Evolutionary conservation across 768 basidiomycete genomes (phyloP), one percentile per base, ranked within the genome.

Genomic region (Naganishia antarctica): DNA sequence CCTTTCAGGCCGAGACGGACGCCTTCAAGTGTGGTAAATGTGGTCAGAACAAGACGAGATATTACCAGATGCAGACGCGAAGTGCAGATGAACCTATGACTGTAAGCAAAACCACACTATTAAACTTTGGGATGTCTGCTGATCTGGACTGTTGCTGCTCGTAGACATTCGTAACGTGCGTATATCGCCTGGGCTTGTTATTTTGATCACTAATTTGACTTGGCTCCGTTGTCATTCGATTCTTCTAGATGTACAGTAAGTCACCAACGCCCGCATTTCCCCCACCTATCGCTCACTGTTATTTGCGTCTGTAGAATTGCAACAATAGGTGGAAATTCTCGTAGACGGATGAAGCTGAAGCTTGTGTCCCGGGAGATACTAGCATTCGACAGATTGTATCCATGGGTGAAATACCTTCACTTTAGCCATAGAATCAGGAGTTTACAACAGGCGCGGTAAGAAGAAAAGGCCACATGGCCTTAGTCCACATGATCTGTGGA

Each of bases 51-150:
- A 78, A 78, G 61, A 78, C 90, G 71, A 84, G 87, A 47, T 97
- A 96, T 72, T 87, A 90, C 69, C 92, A 98, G 80, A 90, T 91
- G 71, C 96, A 99, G 76, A 99, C 96, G 8, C 84, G 96, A 61
- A 91, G 90, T 73, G 94, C 96, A 8, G 96, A 98, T 80, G 96
- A 97, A 79, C 93, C 94, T 25, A 97, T 98, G 93, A 97, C 94
- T 2, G 62, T 63, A 31, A 44, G 50, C 21, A n/a, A n/a, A n/a
- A n/a, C n/a, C n/a, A n/a, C n/a, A n/a, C n/a, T n/a, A n/a, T n/a
- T n/a, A n/a, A n/a, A n/a, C n/a, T n/a, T n/a, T n/a, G n/a, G n/a
- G n/a, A n/a, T 44, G 40, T 21, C n/a, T 31, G 26, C 44, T 60
- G 59, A 60, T 31, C 21, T 2, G 11, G 23, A 29, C 25, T 29